Conservation (phyloP, 768 basidiomycete genomes). For the Leccinellum luteum region DNA sequence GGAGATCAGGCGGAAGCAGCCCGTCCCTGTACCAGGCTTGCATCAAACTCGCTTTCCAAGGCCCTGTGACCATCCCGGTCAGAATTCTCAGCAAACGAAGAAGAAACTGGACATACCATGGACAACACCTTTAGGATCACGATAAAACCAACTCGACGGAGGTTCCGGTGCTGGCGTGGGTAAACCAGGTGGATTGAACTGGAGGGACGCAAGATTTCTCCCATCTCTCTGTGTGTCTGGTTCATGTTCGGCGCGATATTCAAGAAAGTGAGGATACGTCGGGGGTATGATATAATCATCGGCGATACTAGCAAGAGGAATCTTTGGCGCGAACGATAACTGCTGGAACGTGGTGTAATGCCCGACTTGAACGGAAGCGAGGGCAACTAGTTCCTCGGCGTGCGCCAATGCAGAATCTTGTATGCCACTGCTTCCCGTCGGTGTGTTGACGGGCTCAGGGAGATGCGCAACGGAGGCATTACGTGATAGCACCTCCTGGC, state of each 20-base stretch:
- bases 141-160: constrained; percentile 79
- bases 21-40: constrained; percentile 89
- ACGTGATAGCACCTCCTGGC: constrained; percentile 32
- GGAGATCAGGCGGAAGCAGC: constrained; percentile 76
- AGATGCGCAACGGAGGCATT: constrained; percentile 29
- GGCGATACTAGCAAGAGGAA: constrained; percentile 85
- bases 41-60: constrained; percentile 87
- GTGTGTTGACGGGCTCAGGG: constrained; percentile 19
- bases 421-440: constrained; percentile 29
- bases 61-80: constrained; percentile 46
- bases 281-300: constrained; percentile 92
- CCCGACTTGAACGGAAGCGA: constrained; percentile 70
- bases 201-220: constrained; percentile 54
- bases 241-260: constrained; percentile 65
- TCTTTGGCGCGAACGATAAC: constrained; percentile 77
- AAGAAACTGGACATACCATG: constrained; percentile 55
- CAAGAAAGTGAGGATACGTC: constrained; percentile 77
- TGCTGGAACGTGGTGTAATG: constrained; percentile 94
- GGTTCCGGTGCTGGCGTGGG: constrained; percentile 65
- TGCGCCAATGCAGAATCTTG: constrained; percentile 41
- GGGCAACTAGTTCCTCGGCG: constrained; percentile 64
- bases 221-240: constrained; percentile 45
- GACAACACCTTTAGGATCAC: constrained; percentile 76
- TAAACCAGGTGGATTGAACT: constrained; percentile 78
- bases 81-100: neutral